These are phyloP conservation scores for Lepidium didymum DNA, from an alignment of 345 rosid species.

Conservation along the genomic window DNA sequence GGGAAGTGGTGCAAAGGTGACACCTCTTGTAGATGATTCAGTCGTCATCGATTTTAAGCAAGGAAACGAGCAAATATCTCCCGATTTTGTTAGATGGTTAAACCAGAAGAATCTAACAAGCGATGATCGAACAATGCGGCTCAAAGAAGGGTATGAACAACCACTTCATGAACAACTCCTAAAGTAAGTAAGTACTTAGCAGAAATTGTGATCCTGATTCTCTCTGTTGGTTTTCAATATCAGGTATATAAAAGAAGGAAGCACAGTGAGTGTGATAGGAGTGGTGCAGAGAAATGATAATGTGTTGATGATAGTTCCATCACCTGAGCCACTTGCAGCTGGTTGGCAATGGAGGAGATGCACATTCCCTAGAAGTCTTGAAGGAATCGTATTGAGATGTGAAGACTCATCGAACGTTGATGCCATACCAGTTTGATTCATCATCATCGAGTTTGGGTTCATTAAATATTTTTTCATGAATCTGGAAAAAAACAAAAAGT, in stretches of 20 bases:
- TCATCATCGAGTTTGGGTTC: conserved; percentile 10
- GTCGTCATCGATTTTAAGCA: conserved; percentile 62
- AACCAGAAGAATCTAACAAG: conserved; percentile 74
- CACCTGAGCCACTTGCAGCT: conserved; percentile 74
- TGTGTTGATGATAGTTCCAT: conserved; percentile 93
- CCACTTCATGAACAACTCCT: neutral
- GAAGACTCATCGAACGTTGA: conserved; percentile 88
- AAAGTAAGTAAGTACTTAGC: neutral
- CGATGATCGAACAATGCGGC: conserved; percentile 82
- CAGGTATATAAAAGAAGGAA: conserved; percentile 97
- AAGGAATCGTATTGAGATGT: conserved; percentile 89
- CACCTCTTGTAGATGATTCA: conserved; percentile 89
- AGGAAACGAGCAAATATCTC: conserved; percentile 56
- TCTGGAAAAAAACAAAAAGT: conserved; percentile 2
- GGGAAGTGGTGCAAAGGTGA: conserved; percentile 74
- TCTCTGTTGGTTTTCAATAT: neutral
- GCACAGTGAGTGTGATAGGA: conserved; percentile 95
- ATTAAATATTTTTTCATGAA: conserved; percentile 23
- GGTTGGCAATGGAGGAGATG: conserved; percentile 90
- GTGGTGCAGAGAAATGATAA: conserved; percentile 93
- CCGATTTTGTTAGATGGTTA: conserved; percentile 84
- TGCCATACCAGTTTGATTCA: conserved; percentile 80
- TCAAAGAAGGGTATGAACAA: conserved; percentile 75
- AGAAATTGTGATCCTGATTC: neutral
- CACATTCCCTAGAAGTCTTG: conserved; percentile 79